These are phyloP conservation scores for Blastomyces emzantsi DNA, from an alignment of 2,329 filamentous ascomycete genomes.

Conservation along the genomic window DNA sequence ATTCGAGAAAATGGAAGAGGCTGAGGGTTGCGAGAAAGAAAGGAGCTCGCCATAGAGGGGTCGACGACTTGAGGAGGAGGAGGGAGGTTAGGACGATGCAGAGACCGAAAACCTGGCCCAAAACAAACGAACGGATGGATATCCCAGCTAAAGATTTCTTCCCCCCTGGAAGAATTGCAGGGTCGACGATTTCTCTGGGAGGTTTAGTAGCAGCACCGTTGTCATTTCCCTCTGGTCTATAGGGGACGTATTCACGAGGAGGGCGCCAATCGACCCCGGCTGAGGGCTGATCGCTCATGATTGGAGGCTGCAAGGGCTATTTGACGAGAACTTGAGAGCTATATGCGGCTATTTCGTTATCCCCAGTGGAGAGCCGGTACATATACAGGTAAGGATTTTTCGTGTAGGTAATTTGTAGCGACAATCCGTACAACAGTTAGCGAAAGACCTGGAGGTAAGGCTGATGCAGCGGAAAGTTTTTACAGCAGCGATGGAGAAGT, in stretches of 20 bases:
- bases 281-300: not conserved
- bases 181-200: constrained; percentile 20
- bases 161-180: constrained; percentile 30
- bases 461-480: not conserved
- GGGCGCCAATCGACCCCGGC: constrained; percentile 2
- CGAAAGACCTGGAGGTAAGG: too few relatives aligned
- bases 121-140: constrained; percentile 37
- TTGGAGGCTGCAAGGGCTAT: not conserved
- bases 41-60: constrained; percentile 49
- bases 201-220: constrained; percentile 1
- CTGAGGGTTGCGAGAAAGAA: constrained; percentile 53
- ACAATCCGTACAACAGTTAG: not conserved
- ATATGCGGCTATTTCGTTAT: not conserved
- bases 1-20: constrained; percentile 93
- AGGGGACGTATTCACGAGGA: constrained; percentile 6
- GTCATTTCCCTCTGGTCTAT: not conserved
- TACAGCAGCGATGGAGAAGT: not conserved
- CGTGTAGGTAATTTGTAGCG: not conserved
- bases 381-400: not conserved
- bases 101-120: constrained; percentile 36
- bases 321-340: not conserved
- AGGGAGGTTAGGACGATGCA: constrained; percentile 24
- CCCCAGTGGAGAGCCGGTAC: not conserved
- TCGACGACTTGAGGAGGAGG: constrained; percentile 22
- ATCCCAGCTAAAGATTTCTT: constrained; percentile 38